Evolutionary conservation across 2,329 filamentous ascomycete genomes (phyloP), one percentile per base, ranked within the genome.

Genomic region (Coniochaeta prunicola): DNA sequence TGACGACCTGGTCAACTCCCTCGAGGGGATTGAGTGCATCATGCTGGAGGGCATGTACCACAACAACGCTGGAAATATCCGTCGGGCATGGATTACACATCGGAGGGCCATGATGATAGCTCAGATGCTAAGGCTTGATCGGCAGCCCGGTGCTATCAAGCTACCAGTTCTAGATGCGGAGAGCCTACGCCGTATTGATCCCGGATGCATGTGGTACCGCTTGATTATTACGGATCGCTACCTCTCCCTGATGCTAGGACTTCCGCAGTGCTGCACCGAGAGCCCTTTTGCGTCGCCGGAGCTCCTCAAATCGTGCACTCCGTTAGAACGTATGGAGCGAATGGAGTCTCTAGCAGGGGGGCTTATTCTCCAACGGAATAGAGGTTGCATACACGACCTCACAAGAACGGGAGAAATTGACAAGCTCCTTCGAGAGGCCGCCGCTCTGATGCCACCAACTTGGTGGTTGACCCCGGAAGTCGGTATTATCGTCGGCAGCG

Each of bases 1-100:
- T 28, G 76, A 82, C 56, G 74, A 76, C 2, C 65, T 84, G 0
- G 64, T 77, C 0, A 69, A 67, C 26, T 77, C 74, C 0, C 55
- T 80, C 2, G 78, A 81, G 58, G 77, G 77, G 0, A 63, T 82
- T 6, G 77, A 81, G 58, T 79, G 76, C 53, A 61, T 82, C 12
- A 71, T 80, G 62, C 68, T 82, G 0, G 74, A 80, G 61, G 71
- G 70, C 8, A 68, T 79, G 19, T 78, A 75, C 60, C 68, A 77
- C 12, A 75, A 74, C 21, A 80, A 80, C 30, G 66, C 67, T 0
- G 80, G 80, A 0, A 74, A 77, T 33, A 67, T 80, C 1, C 73
- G 76, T 0, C 69, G 71, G 1, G 72, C 77, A 0, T 81, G 77
- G 77, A 61, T 80, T 2, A 67, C 70, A 0, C 70, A 70, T 24